Percentiles rank a stretch among this genome's conserved stretches.
Evolutionary conservation across 768 basidiomycete species (phyloP).

Genomic region (Mycena rosella): DNA sequence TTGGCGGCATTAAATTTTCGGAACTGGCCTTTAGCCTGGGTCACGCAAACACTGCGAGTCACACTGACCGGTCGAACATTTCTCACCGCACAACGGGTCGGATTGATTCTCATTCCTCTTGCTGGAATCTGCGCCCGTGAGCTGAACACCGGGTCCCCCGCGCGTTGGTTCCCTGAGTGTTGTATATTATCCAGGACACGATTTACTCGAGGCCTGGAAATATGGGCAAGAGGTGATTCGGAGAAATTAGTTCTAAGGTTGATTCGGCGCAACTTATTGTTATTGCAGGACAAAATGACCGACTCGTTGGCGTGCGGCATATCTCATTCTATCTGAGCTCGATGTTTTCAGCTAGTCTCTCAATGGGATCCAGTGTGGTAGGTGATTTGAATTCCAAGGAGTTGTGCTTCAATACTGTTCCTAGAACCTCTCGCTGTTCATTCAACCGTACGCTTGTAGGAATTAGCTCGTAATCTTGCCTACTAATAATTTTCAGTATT

Average conservation of each 20-base stretch:
- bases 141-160: too few relatives aligned
- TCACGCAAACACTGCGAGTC: too few relatives aligned
- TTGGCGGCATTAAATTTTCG: not conserved
- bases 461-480: not conserved
- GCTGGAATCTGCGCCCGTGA: slow-evolving; percentile 6
- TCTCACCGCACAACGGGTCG: slow-evolving; percentile 6
- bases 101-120: slow-evolving; percentile 13
- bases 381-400: not conserved
- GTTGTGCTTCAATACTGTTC: too few relatives aligned
- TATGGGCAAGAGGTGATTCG: not conserved
- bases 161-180: not conserved
- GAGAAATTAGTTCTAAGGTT: not conserved
- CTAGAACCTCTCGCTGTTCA: slow-evolving; percentile 2
- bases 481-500: not conserved
- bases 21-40: not conserved
- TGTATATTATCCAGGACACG: not conserved
- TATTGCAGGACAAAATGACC: not conserved
- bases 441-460: not conserved
- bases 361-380: slow-evolving; percentile 1
- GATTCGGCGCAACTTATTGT: not conserved
- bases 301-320: not conserved
- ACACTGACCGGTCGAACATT: not conserved
- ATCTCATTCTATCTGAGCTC: not conserved
- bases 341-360: not conserved
- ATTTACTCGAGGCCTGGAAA: not conserved